These are phyloP conservation scores for Aspergillus persii DNA, from an alignment of 2,329 filamentous ascomycete genomes.

Conservation along the genomic window DNA sequence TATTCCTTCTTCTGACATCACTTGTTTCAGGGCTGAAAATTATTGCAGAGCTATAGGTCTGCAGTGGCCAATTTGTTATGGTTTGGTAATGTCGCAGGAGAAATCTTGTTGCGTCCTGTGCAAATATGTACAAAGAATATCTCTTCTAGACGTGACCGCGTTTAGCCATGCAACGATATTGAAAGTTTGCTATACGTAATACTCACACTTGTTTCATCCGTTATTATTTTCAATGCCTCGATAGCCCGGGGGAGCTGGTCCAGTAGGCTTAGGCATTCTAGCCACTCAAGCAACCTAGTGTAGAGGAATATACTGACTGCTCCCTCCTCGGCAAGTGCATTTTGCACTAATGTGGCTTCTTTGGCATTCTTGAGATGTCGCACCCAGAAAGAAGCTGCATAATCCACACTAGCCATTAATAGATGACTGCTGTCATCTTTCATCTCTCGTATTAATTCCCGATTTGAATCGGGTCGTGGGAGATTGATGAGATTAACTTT, in stretches of 20 bases:
- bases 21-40: slow-evolving; percentile 18
- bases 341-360: slow-evolving; percentile 1
- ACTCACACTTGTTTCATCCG: background rate
- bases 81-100: slow-evolving; percentile 13
- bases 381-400: slow-evolving; percentile 26
- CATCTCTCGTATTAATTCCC: slow-evolving; percentile 4
- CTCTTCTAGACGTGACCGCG: no score
- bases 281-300: slow-evolving; percentile 26
- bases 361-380: slow-evolving; percentile 17
- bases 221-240: slow-evolving; percentile 14
- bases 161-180: no score
- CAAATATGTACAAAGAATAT: no score
- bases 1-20: slow-evolving; percentile 6
- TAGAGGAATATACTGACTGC: slow-evolving; percentile 19
- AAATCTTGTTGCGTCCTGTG: slow-evolving; percentile 14
- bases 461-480: slow-evolving; percentile 20
- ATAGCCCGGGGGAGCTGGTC: slow-evolving; percentile 17
- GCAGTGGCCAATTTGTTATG: slow-evolving; percentile 12
- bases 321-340: no score
- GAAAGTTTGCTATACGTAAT: no score
- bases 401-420: slow-evolving; percentile 12
- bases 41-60: slow-evolving; percentile 18
- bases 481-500: slow-evolving; percentile 24
- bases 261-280: slow-evolving; percentile 28
- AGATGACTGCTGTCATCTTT: background rate